Percentiles rank a stretch among this genome's conserved stretches.
phyloP scores from a whole-genome alignment of 169 alveolate species.

The Eimeria falciformis region DNA sequence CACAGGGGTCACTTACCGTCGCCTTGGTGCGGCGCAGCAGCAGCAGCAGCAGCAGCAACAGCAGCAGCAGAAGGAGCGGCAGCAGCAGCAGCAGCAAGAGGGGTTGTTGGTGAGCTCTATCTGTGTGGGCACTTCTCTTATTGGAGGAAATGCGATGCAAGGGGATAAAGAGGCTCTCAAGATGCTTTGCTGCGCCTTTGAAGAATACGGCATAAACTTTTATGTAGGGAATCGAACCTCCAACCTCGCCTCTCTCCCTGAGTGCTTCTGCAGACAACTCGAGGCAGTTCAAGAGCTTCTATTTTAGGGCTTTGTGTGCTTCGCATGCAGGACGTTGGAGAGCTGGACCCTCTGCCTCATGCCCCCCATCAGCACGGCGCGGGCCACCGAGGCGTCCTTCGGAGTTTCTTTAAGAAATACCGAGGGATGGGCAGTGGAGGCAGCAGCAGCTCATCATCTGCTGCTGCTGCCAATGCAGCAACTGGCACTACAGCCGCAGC shows the following conservation, averaged over 20 bases:
- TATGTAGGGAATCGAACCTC: too few species aligned
- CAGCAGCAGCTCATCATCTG: slow-evolving; percentile 81
- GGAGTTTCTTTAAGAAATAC: slow-evolving; percentile 78
- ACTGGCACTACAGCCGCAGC: slow-evolving; percentile 44
- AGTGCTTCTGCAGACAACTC: too few species aligned
- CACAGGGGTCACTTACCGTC: slow-evolving; percentile 54
- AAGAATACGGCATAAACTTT: slow-evolving; percentile 87
- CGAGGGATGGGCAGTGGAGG: slow-evolving; percentile 80
- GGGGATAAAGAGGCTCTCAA: slow-evolving; percentile 86
- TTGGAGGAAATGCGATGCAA: slow-evolving; percentile 85
- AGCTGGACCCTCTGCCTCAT: slow-evolving; percentile 88
- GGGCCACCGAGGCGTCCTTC: slow-evolving; percentile 84
- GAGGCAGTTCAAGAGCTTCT: too few species aligned
- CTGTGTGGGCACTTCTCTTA: slow-evolving; percentile 87
- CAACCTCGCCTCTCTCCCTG: too few species aligned
- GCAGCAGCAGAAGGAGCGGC: not conserved
- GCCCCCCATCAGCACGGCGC: slow-evolving; percentile 85
- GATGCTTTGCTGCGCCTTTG: slow-evolving; percentile 85
- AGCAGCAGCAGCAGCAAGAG: not conserved
- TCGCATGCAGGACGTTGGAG: slow-evolving; percentile 85
- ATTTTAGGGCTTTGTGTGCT: not conserved
- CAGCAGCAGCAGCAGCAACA: not conserved
- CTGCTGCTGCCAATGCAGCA: slow-evolving; percentile 53
- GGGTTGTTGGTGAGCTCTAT: slow-evolving; percentile 85
- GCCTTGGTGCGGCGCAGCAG: slow-evolving; percentile 47